These are phyloP conservation scores for Candida glucosophila DNA, from an alignment of 1,139 yeast species.

Conservation along the genomic window DNA sequence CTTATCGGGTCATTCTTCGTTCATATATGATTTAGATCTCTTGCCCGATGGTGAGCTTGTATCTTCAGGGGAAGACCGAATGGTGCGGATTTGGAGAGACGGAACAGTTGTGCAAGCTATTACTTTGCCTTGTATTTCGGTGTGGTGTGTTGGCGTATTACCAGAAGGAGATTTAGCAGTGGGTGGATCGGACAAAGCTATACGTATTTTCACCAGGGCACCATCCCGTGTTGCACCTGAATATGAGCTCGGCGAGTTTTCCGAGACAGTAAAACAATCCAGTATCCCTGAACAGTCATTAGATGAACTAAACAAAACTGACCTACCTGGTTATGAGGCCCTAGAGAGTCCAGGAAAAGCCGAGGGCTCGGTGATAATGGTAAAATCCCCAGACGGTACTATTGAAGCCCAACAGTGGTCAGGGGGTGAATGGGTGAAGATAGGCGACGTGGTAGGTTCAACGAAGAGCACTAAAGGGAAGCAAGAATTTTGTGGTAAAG, in stretches of 20 bases:
- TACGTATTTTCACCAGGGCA: constrained; percentile 61
- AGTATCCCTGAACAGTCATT: constrained; percentile 61
- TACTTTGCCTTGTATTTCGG: constrained; percentile 76
- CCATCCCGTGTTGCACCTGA: constrained; percentile 44
- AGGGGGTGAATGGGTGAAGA: constrained; percentile 64
- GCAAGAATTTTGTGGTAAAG: constrained; percentile 53
- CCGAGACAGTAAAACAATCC: constrained; percentile 51
- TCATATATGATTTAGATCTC: constrained; percentile 60
- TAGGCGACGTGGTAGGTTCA: constrained; percentile 85
- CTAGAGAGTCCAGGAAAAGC: constrained; percentile 54
- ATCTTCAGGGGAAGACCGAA: constrained; percentile 82
- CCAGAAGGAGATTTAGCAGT: constrained; percentile 69
- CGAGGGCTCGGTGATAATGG: constrained; percentile 81
- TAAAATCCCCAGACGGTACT: constrained; percentile 53
- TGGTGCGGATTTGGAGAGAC: constrained; percentile 68
- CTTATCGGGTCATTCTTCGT: constrained; percentile 70
- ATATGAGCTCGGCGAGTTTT: constrained; percentile 42
- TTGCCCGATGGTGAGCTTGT: constrained; percentile 55
- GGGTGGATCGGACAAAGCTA: constrained; percentile 73
- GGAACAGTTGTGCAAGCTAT: constrained; percentile 59
- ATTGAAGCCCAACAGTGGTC: constrained; percentile 89
- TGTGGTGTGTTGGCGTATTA: constrained; percentile 67
- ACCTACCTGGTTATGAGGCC: constrained; percentile 56
- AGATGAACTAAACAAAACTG: constrained; percentile 58
- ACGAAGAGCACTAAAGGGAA: constrained; percentile 48